phyloP scores from a whole-genome alignment of 345 rosid species.

The Salix viminalis region DNA sequence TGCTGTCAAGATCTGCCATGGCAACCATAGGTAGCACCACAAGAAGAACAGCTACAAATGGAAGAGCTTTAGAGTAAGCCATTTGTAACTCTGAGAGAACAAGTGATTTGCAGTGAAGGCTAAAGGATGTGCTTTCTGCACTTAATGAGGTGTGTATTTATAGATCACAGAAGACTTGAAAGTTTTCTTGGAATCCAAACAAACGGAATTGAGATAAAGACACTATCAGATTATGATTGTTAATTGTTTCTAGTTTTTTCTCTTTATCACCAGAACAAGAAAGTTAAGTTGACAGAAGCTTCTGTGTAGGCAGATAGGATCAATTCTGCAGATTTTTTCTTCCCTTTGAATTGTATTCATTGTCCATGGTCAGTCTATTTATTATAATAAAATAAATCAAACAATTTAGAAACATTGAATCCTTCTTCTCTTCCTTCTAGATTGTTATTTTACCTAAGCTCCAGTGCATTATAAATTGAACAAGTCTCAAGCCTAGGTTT shows the following conservation, averaged over 20 bases:
- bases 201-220: background rate
- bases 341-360: background rate
- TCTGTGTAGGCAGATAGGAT: background rate
- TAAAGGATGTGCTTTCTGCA: background rate
- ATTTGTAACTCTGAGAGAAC: background rate
- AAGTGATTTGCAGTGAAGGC: background rate
- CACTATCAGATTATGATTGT: background rate
- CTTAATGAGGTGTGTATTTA: conserved; percentile 2
- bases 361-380: background rate
- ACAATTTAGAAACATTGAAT: background rate
- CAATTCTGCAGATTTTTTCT: background rate
- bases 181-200: background rate
- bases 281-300: background rate
- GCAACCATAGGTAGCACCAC: conserved; percentile 15
- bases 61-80: background rate
- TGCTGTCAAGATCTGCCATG: conserved; percentile 4
- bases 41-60: conserved; percentile 5
- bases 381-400: background rate
- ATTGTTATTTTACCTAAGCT: background rate
- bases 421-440: background rate
- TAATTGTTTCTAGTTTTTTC: background rate
- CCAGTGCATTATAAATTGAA: background rate
- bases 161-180: background rate
- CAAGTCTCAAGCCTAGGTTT: background rate
- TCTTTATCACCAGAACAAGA: background rate